Percentiles rank a stretch among this genome's conserved stretches.
Evolutionary conservation across 192 early-diverging fungal species (phyloP).

Genomic region (Lobulomyces angularis): DNA sequence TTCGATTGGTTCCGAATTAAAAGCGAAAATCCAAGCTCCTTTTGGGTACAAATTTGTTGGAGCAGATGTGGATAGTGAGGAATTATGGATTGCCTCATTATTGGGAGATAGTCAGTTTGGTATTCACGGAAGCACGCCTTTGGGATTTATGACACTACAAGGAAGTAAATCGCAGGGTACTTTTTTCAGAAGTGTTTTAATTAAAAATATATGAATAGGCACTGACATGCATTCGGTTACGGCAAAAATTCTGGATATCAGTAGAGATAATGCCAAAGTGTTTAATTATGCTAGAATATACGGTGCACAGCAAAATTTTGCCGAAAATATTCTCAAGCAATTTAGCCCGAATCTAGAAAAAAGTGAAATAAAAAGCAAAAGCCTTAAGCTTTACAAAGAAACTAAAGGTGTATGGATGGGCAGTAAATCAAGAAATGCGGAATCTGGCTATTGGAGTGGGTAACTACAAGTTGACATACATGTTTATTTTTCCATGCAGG

Average conservation of each 20-base stretch:
- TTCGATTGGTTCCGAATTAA: slow-evolving; percentile 87
- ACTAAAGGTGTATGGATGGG: slow-evolving; percentile 66
- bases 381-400: slow-evolving; percentile 53
- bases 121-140: slow-evolving; percentile 80
- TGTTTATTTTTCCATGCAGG: slow-evolving; percentile 85
- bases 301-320: slow-evolving; percentile 80
- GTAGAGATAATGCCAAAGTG: slow-evolving; percentile 77
- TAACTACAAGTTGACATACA: slow-evolving; percentile 3
- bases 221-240: slow-evolving; percentile 93
- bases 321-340: slow-evolving; percentile 64
- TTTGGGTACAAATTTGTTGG: slow-evolving; percentile 76
- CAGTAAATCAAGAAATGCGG: slow-evolving; percentile 15
- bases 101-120: slow-evolving; percentile 90
- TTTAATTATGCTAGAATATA: slow-evolving; percentile 97
- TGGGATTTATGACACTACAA: slow-evolving; percentile 97
- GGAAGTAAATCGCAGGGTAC: slow-evolving; percentile 72
- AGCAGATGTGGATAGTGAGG: slow-evolving; percentile 93
- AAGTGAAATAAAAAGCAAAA: slow-evolving; percentile 49
- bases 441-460: slow-evolving; percentile 5
- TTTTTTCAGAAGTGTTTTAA: too few species aligned
- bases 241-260: slow-evolving; percentile 73
- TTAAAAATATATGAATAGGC: too few species aligned
- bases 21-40: slow-evolving; percentile 74
- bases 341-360: slow-evolving; percentile 59
- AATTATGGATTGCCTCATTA: slow-evolving; percentile 90